Conservation (phyloP, 148 eudicot genomes). For the Fagopyrum esculentum region DNA sequence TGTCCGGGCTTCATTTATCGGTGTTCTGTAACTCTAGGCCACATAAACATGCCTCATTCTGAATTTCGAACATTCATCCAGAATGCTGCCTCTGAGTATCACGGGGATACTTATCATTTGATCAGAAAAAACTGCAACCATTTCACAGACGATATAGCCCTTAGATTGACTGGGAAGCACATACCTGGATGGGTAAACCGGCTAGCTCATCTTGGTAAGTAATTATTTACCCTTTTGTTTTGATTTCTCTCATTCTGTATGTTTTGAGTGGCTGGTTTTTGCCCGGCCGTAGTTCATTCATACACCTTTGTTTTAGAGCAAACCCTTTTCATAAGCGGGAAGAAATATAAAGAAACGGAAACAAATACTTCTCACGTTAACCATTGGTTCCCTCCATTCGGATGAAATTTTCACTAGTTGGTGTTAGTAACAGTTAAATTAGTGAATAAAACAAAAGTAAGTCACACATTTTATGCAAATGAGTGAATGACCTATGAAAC, state of each 20-base stretch:
- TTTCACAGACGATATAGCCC: slow-evolving; percentile 63
- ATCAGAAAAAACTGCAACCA: slow-evolving; percentile 82
- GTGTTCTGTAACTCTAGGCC: slow-evolving; percentile 57
- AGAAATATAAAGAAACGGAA: background rate
- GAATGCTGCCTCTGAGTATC: slow-evolving; percentile 63
- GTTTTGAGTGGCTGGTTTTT: background rate
- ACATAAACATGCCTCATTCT: slow-evolving; percentile 44
- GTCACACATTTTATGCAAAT: background rate
- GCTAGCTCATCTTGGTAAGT: slow-evolving; percentile 66
- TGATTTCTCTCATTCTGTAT: background rate
- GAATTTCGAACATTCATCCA: slow-evolving; percentile 65
- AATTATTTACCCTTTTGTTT: background rate
- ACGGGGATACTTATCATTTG: slow-evolving; percentile 83
- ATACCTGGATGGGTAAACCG: slow-evolving; percentile 93
- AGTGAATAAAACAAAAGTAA: background rate
- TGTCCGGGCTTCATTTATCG: slow-evolving; percentile 80
- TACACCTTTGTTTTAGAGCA: background rate
- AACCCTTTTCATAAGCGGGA: background rate
- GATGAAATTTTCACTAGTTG: background rate
- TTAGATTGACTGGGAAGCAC: slow-evolving; percentile 52
- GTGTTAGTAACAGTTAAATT: background rate
- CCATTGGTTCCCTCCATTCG: background rate
- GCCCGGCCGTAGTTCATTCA: too few species aligned
- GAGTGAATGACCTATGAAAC: background rate
- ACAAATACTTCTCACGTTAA: too few species aligned